These are phyloP conservation scores for Nicotiana knightiana DNA, from an alignment of 257 asterid species.

Conservation along the genomic window DNA sequence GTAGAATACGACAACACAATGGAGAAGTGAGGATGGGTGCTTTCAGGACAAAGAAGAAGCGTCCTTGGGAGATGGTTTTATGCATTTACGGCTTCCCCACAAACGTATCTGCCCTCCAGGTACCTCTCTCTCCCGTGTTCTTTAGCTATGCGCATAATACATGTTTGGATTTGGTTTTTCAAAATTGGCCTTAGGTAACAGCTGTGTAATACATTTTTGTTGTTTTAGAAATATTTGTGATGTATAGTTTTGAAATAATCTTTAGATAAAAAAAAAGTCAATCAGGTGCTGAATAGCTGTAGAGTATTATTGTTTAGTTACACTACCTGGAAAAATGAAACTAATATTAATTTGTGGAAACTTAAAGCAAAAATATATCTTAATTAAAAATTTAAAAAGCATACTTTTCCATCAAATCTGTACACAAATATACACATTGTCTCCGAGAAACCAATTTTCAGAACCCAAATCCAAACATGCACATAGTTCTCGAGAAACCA, in stretches of 20 bases:
- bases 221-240: not conserved
- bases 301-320: too few species aligned
- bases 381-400: not conserved
- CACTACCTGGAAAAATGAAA: too few species aligned
- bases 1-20: conserved; percentile 94
- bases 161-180: not conserved
- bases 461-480: not conserved
- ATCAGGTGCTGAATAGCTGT: too few species aligned
- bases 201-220: not conserved
- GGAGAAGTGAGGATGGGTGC: conserved; percentile 86
- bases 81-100: conserved; percentile 95
- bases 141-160: not conserved
- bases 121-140: conserved; percentile 6
- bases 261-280: too few species aligned
- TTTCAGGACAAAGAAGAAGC: conserved; percentile 69
- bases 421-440: not conserved
- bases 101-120: conserved; percentile 90
- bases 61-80: conserved; percentile 98
- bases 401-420: not conserved
- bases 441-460: not conserved
- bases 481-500: not conserved
- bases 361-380: not conserved
- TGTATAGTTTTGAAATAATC: not conserved
- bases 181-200: not conserved
- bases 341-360: not conserved